Base-by-base conservation (phyloP, 371 early-diverging fungal species). In the Mucor circinelloides region DNA sequence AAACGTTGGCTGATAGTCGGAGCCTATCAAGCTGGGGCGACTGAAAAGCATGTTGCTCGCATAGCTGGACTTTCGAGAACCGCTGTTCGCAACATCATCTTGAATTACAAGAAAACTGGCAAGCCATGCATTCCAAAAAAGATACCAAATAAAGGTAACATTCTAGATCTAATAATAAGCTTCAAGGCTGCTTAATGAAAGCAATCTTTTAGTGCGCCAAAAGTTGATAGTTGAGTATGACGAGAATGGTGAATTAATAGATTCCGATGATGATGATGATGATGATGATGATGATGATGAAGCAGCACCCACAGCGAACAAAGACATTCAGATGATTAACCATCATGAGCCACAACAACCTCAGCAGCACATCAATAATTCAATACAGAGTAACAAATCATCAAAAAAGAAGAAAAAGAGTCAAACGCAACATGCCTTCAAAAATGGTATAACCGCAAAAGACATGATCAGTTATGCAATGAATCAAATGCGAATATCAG, bases 1-100 rank as follows among this genome's bases (percentile, higher is more conserved):
- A 83, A 83, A 57, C 73, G 81, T 44, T 83, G 83, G 83, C 63
- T 80, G 55, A 77, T 83, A 58, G 62, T 83, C 28, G 83, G 83
- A 31, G 83, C 83, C 42, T 69, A 77, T 55, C 73, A 79, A 67
- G 81, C 83, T 9, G 83, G 83, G 27, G 83, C 81, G 4, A 64
- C 76, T 59, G 83, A 83, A 61, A 79, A 71, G 54, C 70, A 71
- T 23, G 63, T 80, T 32, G 83, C 79, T 52, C 77, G 79, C 25
- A 74, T 83, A 34, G 70, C 81, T 40, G 79, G 81, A 28, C 75
- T 83, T 52, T 80, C 81, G 23, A 76, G 63, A 36, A 75, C 76
- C 19, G 83, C 81, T 58, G 81, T 83, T 38, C 76, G 81, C 42
- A 74, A 77, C 52, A 83, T 83, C 50, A 69, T 79, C 40, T 66